Conservation (phyloP, 257 asterid species). For the Lithospermum erythrorhizon region DNA sequence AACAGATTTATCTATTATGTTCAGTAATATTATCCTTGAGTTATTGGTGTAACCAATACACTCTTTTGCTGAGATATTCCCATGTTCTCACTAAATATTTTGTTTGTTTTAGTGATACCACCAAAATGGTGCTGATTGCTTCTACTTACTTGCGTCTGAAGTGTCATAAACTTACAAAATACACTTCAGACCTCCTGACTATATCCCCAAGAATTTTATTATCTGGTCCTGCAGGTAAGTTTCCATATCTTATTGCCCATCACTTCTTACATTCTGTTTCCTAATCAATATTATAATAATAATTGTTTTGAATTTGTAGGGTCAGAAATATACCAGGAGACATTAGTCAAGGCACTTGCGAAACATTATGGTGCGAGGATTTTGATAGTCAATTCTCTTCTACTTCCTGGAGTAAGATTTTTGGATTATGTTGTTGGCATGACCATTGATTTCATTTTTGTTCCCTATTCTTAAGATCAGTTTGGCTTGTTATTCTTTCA, state of each 20-base stretch:
- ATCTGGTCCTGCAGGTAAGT: conserved; percentile 81
- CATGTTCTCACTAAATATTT: background rate
- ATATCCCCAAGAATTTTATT: conserved; percentile 72
- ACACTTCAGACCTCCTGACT: conserved; percentile 56
- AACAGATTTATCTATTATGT: too few relatives aligned
- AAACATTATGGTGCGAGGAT: conserved; percentile 52
- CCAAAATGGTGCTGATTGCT: conserved; percentile 71
- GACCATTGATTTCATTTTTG: conserved; percentile 4
- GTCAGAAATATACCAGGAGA: conserved; percentile 87
- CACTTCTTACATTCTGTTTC: conserved; percentile 1
- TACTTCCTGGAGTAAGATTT: conserved; percentile 66
- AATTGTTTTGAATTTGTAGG: conserved; percentile 28
- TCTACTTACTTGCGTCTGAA: conserved; percentile 63
- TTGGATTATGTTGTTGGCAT: conserved; percentile 1
- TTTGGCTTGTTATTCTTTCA: conserved; percentile 17
- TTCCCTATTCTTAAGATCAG: background rate
- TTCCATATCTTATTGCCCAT: conserved; percentile 3
- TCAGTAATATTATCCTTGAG: background rate
- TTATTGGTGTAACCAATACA: background rate
- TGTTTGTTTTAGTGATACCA: conserved; percentile 48
- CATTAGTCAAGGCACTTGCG: conserved; percentile 68
- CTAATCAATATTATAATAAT: conserved; percentile 2
- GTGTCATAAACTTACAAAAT: conserved; percentile 38
- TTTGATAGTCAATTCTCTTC: conserved; percentile 59
- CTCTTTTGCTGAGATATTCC: background rate